Evolutionary conservation across 2,329 filamentous ascomycete species (phyloP), one percentile per base, ranked within the genome.

Genomic region (Pseudocercospora cruenta): DNA sequence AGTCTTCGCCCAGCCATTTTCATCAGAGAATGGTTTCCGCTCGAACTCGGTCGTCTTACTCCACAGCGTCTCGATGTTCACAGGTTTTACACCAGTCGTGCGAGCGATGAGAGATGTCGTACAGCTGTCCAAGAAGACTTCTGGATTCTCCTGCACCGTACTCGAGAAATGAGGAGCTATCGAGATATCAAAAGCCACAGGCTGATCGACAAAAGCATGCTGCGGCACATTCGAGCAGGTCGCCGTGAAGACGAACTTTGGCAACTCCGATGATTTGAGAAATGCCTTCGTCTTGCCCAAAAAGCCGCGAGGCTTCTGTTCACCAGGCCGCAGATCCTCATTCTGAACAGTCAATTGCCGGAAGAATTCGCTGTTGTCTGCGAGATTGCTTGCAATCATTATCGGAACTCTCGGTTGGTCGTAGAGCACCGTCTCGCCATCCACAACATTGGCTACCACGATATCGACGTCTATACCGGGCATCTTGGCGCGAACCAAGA

Each of bases 271-370:
- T 2, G 61, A 58, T 31, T 61, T 67, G 16, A 69, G 51, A 14
- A 69, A 36, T 19, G 68, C 67, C 33, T 69, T 70, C 2, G 66
- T 63, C 33, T 65, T 68, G 60, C 63, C 58, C 47, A 58, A 60
- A 31, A 69, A 53, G 1, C 68, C 66, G 2, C 63, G 63, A 12
- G 66, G 68, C 36, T 55, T 62, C 36, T 66, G 51, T 21, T 51
- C 22, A 24, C 33, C 31, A 19, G 60, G 19, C 1, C 62, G 47
- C 8, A 70, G 51, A 12, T 31, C 19, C n/a, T 67, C 64, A 24
- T 64, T 58, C 12, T 67, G 61, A 2, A 60, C 63, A 33, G 62
- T 69, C 9, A 70, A 55, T 6, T 16, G 47, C n/a, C 64, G 60
- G 19, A 36, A 62, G 26, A 58, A 62, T 10, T 61, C 57, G 26